Conservation (phyloP, 257 asterid genomes). For the Scutellaria galericulata region DNA sequence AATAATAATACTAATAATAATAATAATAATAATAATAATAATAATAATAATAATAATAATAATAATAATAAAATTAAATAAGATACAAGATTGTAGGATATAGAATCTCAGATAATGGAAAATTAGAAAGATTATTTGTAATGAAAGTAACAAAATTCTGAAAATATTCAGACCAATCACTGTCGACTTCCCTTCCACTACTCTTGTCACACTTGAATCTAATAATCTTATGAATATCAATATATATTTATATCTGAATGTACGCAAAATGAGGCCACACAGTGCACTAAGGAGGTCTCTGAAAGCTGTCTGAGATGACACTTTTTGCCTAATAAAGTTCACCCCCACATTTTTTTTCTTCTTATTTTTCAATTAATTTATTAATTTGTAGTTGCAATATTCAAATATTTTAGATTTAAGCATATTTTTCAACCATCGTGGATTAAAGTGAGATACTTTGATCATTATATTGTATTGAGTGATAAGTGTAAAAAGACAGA, state of each 20-base stretch:
- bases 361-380: not conserved
- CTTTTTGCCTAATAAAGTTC: constrained; percentile 34
- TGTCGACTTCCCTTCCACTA: constrained; percentile 23
- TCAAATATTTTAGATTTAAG: not conserved
- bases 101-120: too few species aligned
- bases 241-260: constrained; percentile 13
- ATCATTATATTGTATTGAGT: constrained; percentile 22
- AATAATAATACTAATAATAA: too few species aligned
- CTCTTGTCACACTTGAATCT: constrained; percentile 27
- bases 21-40: too few species aligned
- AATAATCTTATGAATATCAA: not conserved
- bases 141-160: constrained; percentile 25
- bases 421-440: not conserved
- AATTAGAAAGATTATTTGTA: too few species aligned
- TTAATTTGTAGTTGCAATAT: not conserved
- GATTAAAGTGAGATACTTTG: constrained; percentile 22
- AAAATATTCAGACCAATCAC: constrained; percentile 20
- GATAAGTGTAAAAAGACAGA: constrained; percentile 6
- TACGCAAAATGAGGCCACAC: constrained; percentile 33
- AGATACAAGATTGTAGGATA: too few species aligned
- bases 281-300: constrained; percentile 29
- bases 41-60: too few species aligned
- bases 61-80: too few species aligned
- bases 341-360: constrained; percentile 9
- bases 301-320: constrained; percentile 40